Evolutionary conservation across 345 rosid genomes (phyloP).

Genomic region (Euphorbia peplus): DNA sequence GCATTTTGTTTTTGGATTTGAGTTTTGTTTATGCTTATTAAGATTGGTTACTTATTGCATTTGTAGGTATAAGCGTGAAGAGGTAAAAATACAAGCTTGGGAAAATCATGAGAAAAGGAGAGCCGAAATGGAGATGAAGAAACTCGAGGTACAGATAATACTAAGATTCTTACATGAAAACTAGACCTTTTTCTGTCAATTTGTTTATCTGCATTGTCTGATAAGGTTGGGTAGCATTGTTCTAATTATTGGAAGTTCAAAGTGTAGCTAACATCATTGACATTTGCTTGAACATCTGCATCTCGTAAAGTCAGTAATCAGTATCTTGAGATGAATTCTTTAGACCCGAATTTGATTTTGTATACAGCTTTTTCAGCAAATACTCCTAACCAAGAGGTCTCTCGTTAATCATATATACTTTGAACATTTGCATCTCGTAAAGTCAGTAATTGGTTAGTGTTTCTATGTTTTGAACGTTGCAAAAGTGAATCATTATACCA

Average conservation of each 20-base stretch:
- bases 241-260: too few species aligned
- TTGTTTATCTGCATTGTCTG: background rate
- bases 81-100: slow-evolving; percentile 95
- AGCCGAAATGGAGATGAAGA: slow-evolving; percentile 92
- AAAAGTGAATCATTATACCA: background rate
- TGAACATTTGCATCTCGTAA: background rate
- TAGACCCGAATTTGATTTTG: background rate
- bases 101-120: slow-evolving; percentile 92
- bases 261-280: too few species aligned
- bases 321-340: background rate
- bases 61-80: slow-evolving; percentile 82
- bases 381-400: background rate
- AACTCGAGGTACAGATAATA: slow-evolving; percentile 60
- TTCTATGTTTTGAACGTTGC: background rate
- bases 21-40: background rate
- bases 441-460: background rate
- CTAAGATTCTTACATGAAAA: slow-evolving; percentile 1
- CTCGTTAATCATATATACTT: background rate
- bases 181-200: slow-evolving; percentile 3
- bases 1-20: background rate
- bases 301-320: slow-evolving; percentile 3
- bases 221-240: too few species aligned
- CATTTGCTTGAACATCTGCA: background rate
- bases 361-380: background rate
- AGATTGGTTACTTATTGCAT: background rate